Evolutionary conservation across 2,329 filamentous ascomycete genomes (phyloP).

Genomic region (Didymella pinodella): DNA sequence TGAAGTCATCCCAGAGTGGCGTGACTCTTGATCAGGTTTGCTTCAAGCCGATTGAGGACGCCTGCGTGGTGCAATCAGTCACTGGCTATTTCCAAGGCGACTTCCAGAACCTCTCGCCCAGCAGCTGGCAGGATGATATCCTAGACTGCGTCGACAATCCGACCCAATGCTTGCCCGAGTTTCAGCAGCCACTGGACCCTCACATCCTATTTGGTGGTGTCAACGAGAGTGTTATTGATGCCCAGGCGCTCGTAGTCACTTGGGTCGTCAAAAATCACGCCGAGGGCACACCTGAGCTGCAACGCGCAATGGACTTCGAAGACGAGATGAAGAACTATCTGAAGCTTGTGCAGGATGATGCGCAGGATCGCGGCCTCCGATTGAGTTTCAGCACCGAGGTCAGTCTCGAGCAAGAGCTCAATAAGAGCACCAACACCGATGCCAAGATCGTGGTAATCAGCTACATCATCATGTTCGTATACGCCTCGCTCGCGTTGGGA

Average conservation of each 20-base stretch:
- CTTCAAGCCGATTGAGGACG: slow-evolving; percentile 89
- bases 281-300: slow-evolving; percentile 74
- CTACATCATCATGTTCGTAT: slow-evolving; percentile 98
- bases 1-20: slow-evolving; percentile 74
- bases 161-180: slow-evolving; percentile 82
- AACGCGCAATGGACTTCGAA: slow-evolving; percentile 88
- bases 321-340: slow-evolving; percentile 76
- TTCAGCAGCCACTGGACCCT: slow-evolving; percentile 86
- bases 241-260: slow-evolving; percentile 83
- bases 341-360: slow-evolving; percentile 81
- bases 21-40: slow-evolving; percentile 84
- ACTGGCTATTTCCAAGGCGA: slow-evolving; percentile 83
- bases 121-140: slow-evolving; percentile 76
- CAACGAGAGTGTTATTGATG: slow-evolving; percentile 70
- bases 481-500: slow-evolving; percentile 90
- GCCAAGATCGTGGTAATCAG: slow-evolving; percentile 96
- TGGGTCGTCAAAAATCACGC: slow-evolving; percentile 92
- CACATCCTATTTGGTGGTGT: slow-evolving; percentile 87
- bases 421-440: slow-evolving; percentile 98
- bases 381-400: slow-evolving; percentile 96
- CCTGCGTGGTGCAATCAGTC: slow-evolving; percentile 93
- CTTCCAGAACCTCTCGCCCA: slow-evolving; percentile 66
- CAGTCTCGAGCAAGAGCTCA: slow-evolving; percentile 92
- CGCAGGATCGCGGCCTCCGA: slow-evolving; percentile 76
- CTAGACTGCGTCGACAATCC: slow-evolving; percentile 79